Base-by-base conservation (phyloP, 2,329 filamentous ascomycete species). In the Monilinia polystroma region DNA sequence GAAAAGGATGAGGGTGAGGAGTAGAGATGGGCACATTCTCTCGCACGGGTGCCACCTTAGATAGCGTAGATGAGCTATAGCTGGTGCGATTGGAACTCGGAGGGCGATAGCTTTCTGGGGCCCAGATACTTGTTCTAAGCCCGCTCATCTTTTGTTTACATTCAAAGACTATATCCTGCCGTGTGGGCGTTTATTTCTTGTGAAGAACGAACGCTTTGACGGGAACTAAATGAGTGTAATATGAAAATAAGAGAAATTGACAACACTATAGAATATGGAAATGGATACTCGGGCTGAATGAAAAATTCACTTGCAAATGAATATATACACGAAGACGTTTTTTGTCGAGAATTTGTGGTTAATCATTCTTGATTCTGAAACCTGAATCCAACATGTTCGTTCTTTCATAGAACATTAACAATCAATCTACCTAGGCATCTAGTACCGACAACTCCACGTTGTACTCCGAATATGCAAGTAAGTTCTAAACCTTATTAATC, bases 51-150 rank as follows among this genome's bases (percentile, higher is more conserved):
- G 43, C 26, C 38, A 20, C 32, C 23, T 58, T 58, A 4, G 56
- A 29, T 5, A 58, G 12, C 23, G 23, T 52, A 29, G 23, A 18
- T 45, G 41, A 51, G 5, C 38, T 51, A 4, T 62, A 62, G 58
- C 58, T 20, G n/a, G 58, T 41, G 45, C 58, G 20, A 62, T 38
- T 62, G 29, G 32, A 51, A 26, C n/a, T 62, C 32, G 45, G 32
- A 23, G 45, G 7, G 58, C 58, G 29, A 51, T 62, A 51, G 43
- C 45, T 62, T 12, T n/a, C 58, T 35, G 58, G 32, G 58, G 58
- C 58, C 58, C 58, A 62, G 32, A 62, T 62, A 51, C 58, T 62
- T n/a, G 58, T 51, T 51, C 29, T 41, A 62, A 62, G 58, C 58
- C 58, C 58, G 14, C 45, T 52, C 58, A 62, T 62, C 14, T 6